A percentile compares a stretch with the other conserved stretches of the same genome.
Evolutionary conservation across 805 yeast genomes (phyloP).

Genomic region (Cyberlindnera americana): DNA sequence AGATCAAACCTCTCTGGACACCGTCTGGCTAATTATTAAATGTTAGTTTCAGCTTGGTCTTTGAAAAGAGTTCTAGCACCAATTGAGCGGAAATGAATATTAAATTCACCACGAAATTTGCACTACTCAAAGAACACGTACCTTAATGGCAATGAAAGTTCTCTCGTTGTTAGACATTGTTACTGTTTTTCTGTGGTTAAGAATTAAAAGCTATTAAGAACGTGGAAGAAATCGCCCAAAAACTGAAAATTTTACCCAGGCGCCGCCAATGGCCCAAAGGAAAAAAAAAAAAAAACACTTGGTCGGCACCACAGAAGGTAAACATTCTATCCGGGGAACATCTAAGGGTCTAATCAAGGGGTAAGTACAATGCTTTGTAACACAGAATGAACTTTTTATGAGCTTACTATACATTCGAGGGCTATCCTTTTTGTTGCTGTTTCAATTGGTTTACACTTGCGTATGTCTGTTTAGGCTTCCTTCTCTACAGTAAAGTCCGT

Average conservation of each 20-base stretch:
- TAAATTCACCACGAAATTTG: too few species aligned
- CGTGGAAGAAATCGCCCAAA: constrained; percentile 3
- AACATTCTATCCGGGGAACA: not conserved
- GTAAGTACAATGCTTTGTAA: too few species aligned
- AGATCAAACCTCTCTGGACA: constrained; percentile 97
- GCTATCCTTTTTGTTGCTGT: not conserved
- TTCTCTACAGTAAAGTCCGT: too few species aligned
- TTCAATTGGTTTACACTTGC: too few species aligned
- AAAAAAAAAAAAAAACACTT: too few species aligned
- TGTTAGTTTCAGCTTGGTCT: too few species aligned
- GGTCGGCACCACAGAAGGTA: constrained; percentile 4
- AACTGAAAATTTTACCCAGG: constrained; percentile 10
- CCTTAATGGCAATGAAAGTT: constrained; percentile 84
- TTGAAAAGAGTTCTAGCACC: too few species aligned
- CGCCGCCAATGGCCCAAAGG: too few species aligned
- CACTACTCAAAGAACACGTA: constrained; percentile 1
- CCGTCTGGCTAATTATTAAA: constrained; percentile 93
- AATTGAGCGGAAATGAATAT: too few species aligned
- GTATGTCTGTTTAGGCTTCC: too few species aligned
- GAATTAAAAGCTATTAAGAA: not conserved
- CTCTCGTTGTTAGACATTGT: constrained; percentile 52
- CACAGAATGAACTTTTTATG: too few species aligned
- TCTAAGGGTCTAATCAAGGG: not conserved
- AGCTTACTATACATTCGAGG: too few species aligned
- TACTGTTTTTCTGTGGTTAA: not conserved